These are phyloP conservation scores for Russula vinacea DNA, from an alignment of 768 basidiomycete genomes.

Conservation along the genomic window DNA sequence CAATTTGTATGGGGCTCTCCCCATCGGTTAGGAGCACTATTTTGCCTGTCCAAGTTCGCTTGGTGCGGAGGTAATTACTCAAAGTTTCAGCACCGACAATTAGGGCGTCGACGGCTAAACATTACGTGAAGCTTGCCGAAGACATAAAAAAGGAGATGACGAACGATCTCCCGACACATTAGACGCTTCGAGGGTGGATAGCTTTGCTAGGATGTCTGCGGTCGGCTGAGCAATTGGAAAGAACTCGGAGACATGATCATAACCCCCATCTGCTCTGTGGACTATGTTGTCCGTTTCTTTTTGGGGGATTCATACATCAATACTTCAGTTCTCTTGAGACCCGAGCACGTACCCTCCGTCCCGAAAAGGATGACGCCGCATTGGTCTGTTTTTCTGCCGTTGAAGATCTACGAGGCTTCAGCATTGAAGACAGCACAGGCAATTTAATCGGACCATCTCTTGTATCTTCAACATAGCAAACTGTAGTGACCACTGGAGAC, in stretches of 20 bases:
- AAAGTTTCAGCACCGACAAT: constrained; percentile 86
- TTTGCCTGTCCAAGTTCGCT: constrained; percentile 83
- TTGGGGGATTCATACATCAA: not conserved
- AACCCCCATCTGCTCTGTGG: constrained; percentile 59
- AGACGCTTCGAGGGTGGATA: constrained; percentile 59
- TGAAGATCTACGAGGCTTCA: constrained; percentile 62
- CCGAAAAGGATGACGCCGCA: constrained; percentile 89
- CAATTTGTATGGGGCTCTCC: constrained; percentile 65
- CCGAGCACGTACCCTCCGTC: constrained; percentile 55
- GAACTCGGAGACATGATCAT: constrained; percentile 69
- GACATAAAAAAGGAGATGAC: constrained; percentile 32
- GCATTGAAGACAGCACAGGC: constrained; percentile 18
- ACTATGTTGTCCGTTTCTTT: constrained; percentile 66
- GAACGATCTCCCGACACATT: constrained; percentile 61
- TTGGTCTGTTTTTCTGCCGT: constrained; percentile 89
- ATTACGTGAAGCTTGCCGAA: constrained; percentile 7
- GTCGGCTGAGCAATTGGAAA: constrained; percentile 68
- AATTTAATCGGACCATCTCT: constrained; percentile 62
- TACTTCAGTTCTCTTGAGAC: not conserved
- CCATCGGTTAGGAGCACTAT: constrained; percentile 84
- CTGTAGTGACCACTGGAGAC: constrained; percentile 78
- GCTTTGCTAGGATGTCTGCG: constrained; percentile 58
- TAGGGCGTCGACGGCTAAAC: constrained; percentile 75
- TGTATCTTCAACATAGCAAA: constrained; percentile 89
- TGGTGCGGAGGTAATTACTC: constrained; percentile 58